Conservation (phyloP, 352 stramenopile species). For the Thalassiosira exigua region DNA sequence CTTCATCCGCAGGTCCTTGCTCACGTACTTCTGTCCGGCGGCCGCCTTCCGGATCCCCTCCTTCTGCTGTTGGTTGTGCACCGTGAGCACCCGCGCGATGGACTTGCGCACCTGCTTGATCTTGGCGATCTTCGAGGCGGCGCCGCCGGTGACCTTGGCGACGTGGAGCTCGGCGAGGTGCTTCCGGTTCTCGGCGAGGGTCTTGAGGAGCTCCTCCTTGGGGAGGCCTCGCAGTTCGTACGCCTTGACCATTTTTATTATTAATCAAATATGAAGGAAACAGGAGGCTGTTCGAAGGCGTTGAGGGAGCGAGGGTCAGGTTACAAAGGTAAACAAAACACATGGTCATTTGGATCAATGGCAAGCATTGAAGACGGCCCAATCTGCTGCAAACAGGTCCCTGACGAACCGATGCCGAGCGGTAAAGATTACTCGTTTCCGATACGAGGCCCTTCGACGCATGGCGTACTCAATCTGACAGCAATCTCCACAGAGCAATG, state of each 20-base stretch:
- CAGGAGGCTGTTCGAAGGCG: not conserved
- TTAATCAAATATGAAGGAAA: not conserved
- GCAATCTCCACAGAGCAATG: too few relatives aligned
- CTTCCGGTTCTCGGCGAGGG: conserved; percentile 98
- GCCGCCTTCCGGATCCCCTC: conserved; percentile 93
- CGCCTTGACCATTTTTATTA: conserved; percentile 94
- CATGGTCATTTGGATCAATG: not conserved
- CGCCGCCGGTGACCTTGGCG: conserved; percentile 98
- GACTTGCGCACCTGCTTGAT: conserved; percentile 99
- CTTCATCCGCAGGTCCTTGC: conserved; percentile 98
- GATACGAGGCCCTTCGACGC: too few relatives aligned
- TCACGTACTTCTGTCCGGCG: conserved; percentile 95
- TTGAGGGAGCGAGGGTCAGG: not conserved
- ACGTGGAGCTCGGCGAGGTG: conserved; percentile 98
- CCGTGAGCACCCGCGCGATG: conserved; percentile 98
- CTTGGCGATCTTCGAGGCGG: conserved; percentile 99
- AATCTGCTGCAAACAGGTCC: not conserved
- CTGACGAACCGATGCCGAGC: too few relatives aligned
- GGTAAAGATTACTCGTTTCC: too few relatives aligned
- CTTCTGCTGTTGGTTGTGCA: conserved; percentile 99
- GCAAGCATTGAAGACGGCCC: not conserved
- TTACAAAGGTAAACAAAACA: not conserved
- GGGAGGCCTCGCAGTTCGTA: conserved; percentile 96
- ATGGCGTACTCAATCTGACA: too few relatives aligned
- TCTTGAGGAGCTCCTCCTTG: conserved; percentile 98